Percentiles rank a stretch among this genome's conserved stretches.
Evolutionary conservation across 805 yeast genomes (phyloP).

Genomic region (Yarrowia keelungensis): DNA sequence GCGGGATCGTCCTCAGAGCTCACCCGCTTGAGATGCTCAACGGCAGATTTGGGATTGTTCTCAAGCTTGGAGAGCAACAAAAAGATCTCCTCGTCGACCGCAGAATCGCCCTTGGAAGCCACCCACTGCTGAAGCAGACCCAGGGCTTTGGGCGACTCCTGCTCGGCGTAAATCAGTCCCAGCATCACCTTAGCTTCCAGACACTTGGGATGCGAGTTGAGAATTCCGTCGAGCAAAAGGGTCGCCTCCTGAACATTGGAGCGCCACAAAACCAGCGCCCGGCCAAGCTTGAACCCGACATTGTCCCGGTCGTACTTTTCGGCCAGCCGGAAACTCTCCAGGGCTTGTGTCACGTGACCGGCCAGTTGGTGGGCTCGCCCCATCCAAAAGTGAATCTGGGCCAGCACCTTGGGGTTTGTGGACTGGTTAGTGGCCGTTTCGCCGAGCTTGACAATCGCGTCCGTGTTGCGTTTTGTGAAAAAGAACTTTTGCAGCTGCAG

Average conservation of each 20-base stretch:
- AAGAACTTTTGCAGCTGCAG: constrained; percentile 72
- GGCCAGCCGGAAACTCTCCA: constrained; percentile 74
- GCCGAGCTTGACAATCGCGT: constrained; percentile 63
- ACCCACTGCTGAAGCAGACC: constrained; percentile 31
- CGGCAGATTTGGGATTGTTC: constrained; percentile 56
- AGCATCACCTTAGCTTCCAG: constrained; percentile 71
- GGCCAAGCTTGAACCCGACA: constrained; percentile 75
- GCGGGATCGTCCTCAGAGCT: constrained; percentile 66
- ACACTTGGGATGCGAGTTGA: constrained; percentile 69
- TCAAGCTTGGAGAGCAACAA: constrained; percentile 75
- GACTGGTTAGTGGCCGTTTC: constrained; percentile 56
- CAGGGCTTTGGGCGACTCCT: constrained; percentile 44
- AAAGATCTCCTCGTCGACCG: constrained; percentile 36
- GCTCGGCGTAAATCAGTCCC: constrained; percentile 73
- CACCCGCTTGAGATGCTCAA: constrained; percentile 35
- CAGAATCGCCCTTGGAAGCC: constrained; percentile 17
- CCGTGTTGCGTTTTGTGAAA: constrained; percentile 70
- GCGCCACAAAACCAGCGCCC: constrained; percentile 81
- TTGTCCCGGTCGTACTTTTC: constrained; percentile 66
- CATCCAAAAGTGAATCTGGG: constrained; percentile 82
- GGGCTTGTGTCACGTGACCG: constrained; percentile 71
- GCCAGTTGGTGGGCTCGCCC: constrained; percentile 75
- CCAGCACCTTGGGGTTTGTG: constrained; percentile 54
- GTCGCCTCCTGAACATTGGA: constrained; percentile 86
- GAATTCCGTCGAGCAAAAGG: constrained; percentile 78